Percentiles rank a stretch among this genome's conserved stretches.
Evolutionary conservation across 176 grass and related monocot genomes (phyloP).

Genomic region (Areca catechu): DNA sequence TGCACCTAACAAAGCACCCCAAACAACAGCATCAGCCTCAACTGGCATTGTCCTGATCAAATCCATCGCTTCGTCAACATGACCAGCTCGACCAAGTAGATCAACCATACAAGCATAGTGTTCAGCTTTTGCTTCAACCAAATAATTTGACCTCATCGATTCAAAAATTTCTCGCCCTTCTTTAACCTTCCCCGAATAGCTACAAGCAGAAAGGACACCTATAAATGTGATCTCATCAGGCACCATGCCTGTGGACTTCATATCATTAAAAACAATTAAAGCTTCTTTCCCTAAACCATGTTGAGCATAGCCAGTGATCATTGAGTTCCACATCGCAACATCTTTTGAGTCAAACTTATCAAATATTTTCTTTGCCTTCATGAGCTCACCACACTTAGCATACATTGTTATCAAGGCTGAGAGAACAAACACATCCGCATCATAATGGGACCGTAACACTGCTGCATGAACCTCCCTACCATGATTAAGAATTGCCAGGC

Average conservation of each 20-base stretch:
- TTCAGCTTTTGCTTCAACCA: slow-evolving; percentile 31
- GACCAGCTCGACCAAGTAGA: slow-evolving; percentile 61
- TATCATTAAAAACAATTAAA: slow-evolving; percentile 46
- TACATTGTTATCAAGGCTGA: slow-evolving; percentile 79
- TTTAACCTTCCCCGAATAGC: slow-evolving; percentile 71
- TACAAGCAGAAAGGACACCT: slow-evolving; percentile 63
- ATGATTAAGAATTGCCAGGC: slow-evolving; percentile 48
- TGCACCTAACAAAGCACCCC: slow-evolving; percentile 68
- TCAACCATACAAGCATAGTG: slow-evolving; percentile 79
- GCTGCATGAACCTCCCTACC: slow-evolving; percentile 57
- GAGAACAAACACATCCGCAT: slow-evolving; percentile 37
- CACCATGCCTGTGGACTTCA: slow-evolving; percentile 32
- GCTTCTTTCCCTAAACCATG: slow-evolving; percentile 69
- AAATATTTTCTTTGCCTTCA: slow-evolving; percentile 45
- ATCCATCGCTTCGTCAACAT: slow-evolving; percentile 49
- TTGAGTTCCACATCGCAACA: slow-evolving; percentile 71
- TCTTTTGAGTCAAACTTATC: slow-evolving; percentile 56
- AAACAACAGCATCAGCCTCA: slow-evolving; percentile 63
- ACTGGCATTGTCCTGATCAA: slow-evolving; percentile 49
- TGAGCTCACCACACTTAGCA: slow-evolving; percentile 53
- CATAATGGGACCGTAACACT: slow-evolving; percentile 38
- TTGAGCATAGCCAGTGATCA: slow-evolving; percentile 80
- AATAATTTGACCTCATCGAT: slow-evolving; percentile 38
- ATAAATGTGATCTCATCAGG: slow-evolving; percentile 65
- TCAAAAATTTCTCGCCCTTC: slow-evolving; percentile 51